Base-by-base conservation (phyloP, 352 stramenopile species). In the Pythium utonaiense region DNA sequence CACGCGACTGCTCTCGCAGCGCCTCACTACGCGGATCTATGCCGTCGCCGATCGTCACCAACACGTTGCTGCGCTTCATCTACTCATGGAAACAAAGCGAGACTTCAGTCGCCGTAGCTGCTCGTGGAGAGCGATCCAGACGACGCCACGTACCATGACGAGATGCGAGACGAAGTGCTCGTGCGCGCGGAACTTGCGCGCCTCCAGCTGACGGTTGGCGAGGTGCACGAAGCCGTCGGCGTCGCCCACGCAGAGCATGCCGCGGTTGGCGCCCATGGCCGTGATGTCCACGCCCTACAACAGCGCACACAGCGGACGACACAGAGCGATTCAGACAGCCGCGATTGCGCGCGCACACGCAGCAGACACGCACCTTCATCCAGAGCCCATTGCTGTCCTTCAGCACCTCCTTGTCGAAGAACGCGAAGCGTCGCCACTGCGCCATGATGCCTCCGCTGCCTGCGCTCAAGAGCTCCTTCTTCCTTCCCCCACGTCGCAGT, bases 331-430 rank as follows among this genome's bases (percentile, higher is more conserved):
- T 38, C 40, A 57, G 56, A 38, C 6, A 21, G 12, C 42, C 54
- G 63, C 38, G n/a, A 48, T 38, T 50, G 27, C 27, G 21, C 53
- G 33, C 30, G 19, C 53, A 58, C 59, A 69, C 27, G 57, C 28
- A 62, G 24, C 3, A 45, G 40, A 21, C 34, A 24, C 65, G 48
- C 53, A 93, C 86, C 71, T 92, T 92, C 71, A 95, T 87, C 86
- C 86, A 95, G 19, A 85, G 74, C 0, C 82, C 86, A 73, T 75
- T 89, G 24, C 65, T 65, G 66, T 95, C 86, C 67, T 92, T 93
- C 36, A 95, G 76, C 25, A 91, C 77, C 57, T 95, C 86, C 64
- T 90, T 89, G 65, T 95, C 86, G 60, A 95, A 95, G 80, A 95
- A 95, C 49, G 83, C 83, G 66, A 95, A 95, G 70, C 86, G 82